Base-by-base conservation (phyloP, 1,284 basidiomycete species). In the Malassezia caprae region DNA sequence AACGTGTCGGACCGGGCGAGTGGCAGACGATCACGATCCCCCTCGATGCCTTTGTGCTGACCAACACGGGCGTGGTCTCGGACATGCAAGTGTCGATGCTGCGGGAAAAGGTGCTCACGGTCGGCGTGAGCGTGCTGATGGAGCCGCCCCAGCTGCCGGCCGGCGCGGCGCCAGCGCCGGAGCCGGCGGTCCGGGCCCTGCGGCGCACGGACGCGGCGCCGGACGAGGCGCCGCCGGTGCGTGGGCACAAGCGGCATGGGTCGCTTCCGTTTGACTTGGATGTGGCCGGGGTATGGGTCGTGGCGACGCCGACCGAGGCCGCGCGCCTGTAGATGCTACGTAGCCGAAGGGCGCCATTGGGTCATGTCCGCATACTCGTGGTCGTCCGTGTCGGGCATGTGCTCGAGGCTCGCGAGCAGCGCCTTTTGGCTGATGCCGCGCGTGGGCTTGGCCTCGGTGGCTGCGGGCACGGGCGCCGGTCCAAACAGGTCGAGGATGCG, bases 401-500 rank as follows among this genome's bases (percentile, higher is more conserved):
- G 65, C 37, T 69, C 65, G 11, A 76, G 61, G 21, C 68, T 71
- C 7, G 76, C 76, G 42, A 77, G 61, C 39, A 77, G 66, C 30
- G 73, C 76, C 56, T 77, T 77, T 53, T 76, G 76, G 13, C 73
- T 75, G 53, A 76, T 53, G 27, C 48, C 48, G 39, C 56, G 46
- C 28, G 19, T 40, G 8, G 32, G 31, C 23, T 41, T 21, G 1
- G 30, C 47, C 8, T 23, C 19, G 11, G 34, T 32, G 32, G 42
- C 15, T 24, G 19, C 13, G 5, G 17, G 26, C n/a, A 27, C 27
- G 4, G 41, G 44, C 8, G 46, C 63, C 3, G 51, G 57, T 51
- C 64, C 82, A 81, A 98, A 98, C 40, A 98, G 80, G 76, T 98
- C 94, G 35, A 98, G 79, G 35, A 99, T 91, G 61, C 90, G 84